Base-by-base conservation (phyloP, 768 basidiomycete genomes). In the Tubosaeta sp. region DNA sequence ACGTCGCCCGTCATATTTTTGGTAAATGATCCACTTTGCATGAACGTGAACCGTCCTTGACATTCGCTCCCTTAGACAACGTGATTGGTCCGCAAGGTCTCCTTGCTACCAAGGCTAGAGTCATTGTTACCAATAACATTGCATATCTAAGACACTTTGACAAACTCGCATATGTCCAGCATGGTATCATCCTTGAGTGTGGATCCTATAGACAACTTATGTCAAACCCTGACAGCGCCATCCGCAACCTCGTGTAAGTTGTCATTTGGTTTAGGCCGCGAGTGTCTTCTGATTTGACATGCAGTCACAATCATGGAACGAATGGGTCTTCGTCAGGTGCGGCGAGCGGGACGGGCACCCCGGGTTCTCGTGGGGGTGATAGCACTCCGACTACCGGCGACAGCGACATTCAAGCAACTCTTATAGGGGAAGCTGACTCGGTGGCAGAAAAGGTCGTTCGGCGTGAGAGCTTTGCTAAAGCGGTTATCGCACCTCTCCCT, bases 41-140 rank as follows among this genome's bases (percentile, higher is more conserved):
- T 41, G 16, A 1, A 48, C 9, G 22, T 25, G 10, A 24, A 34
- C 45, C 4, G n/a, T 25, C 1, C 49, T 38, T 59, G 22, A 50
- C 10, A 18, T 36, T 16, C 3, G 9, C 58, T 16, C 48, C 41
- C 45, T 53, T 19, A 87, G 91, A 93, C 59, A 77, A 89, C 44
- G 88, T 94, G 35, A 86, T 95, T 49, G 93, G 93, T 2, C 91
- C 92, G 3, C 73, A 82, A 53, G 93, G 93, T 48, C 60, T 95
- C 1, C 81, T 95, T 30, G 80, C 87, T 8, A 78, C 81, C 14
- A 94, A 94, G 67, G 91, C 91, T 10, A 76, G 93, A 27, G 77
- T 94, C 47, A 70, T 94, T 4, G 89, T 93, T 44, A 95, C 92
- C 36, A 94, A 95, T 66, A 84, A 83, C 51, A 82, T 94, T 46